Evolutionary conservation across 1,284 basidiomycete genomes (phyloP).

Genomic region (Marasmius sp.): DNA sequence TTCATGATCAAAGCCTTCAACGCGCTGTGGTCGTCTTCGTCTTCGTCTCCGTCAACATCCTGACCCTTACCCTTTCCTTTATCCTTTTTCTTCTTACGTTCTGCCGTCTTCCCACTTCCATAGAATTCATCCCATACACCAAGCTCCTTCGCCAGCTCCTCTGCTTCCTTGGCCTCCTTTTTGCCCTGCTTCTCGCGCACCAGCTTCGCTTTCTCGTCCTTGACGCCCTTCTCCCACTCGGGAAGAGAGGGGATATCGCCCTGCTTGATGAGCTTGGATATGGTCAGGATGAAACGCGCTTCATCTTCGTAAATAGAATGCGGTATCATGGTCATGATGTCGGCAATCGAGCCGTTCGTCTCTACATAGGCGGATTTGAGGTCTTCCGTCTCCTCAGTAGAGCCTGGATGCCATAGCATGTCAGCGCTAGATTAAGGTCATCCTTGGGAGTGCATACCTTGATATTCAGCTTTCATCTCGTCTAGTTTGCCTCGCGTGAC

Average conservation of each 20-base stretch:
- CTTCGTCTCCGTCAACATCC: slow-evolving; percentile 38
- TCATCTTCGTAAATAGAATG: slow-evolving; percentile 85
- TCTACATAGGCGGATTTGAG: slow-evolving; percentile 71
- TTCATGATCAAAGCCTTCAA: slow-evolving; percentile 84
- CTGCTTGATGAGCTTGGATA: slow-evolving; percentile 68
- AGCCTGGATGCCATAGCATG: slow-evolving; percentile 51
- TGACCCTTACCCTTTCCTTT: slow-evolving; percentile 37
- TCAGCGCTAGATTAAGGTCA: slow-evolving; percentile 5
- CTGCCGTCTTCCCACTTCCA: slow-evolving; percentile 73
- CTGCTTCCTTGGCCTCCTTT: slow-evolving; percentile 85
- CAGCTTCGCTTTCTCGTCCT: slow-evolving; percentile 77
- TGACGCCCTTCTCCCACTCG: slow-evolving; percentile 70
- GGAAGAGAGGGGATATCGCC: slow-evolving; percentile 58
- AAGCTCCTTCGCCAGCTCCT: slow-evolving; percentile 81
- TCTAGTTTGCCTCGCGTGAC: slow-evolving; percentile 85
- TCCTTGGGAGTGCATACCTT: slow-evolving; percentile 54
- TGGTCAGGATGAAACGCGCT: slow-evolving; percentile 70
- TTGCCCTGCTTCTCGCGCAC: slow-evolving; percentile 73
- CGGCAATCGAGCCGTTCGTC: slow-evolving; percentile 68
- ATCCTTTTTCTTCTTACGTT: slow-evolving; percentile 53
- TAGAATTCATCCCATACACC: slow-evolving; percentile 97
- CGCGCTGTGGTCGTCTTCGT: slow-evolving; percentile 64
- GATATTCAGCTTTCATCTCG: slow-evolving; percentile 89
- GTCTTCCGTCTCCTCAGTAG: slow-evolving; percentile 80
- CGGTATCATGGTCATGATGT: slow-evolving; percentile 83